Conservation (phyloP, 441 rosid species). For the Populus tomentosa region DNA sequence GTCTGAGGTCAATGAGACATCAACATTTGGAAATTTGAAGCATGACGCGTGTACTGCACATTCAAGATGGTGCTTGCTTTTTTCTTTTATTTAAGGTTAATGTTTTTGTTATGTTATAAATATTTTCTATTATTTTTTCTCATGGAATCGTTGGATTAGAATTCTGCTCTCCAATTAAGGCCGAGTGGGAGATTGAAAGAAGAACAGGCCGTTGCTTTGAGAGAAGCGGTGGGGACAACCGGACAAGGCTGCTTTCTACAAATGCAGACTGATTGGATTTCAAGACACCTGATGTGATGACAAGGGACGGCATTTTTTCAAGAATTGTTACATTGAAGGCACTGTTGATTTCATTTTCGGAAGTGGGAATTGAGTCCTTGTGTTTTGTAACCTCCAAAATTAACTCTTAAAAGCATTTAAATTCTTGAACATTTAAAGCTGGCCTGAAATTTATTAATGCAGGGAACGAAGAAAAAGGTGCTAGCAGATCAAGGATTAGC, state of each 20-base stretch:
- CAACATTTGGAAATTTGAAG: no score
- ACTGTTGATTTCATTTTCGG: conserved; percentile 78
- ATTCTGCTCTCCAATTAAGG: conserved; percentile 49
- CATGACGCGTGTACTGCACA: no score
- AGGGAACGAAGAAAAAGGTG: conserved; percentile 36
- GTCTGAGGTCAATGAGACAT: not conserved
- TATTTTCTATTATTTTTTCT: not conserved
- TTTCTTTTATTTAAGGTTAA: not conserved
- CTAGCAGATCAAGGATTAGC: conserved; percentile 21
- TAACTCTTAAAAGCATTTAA: not conserved
- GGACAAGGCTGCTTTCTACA: conserved; percentile 53
- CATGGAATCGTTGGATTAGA: conserved; percentile 26
- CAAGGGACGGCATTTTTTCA: conserved; percentile 70
- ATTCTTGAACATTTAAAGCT: not conserved
- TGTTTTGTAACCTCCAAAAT: conserved; percentile 36
- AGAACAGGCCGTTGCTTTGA: conserved; percentile 58
- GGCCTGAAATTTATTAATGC: not conserved
- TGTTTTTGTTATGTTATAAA: not conserved
- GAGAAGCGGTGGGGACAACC: conserved; percentile 37
- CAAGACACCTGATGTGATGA: conserved; percentile 76
- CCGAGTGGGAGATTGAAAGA: conserved; percentile 30
- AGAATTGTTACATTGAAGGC: conserved; percentile 62
- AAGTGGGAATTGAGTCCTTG: conserved; percentile 45
- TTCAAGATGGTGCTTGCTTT: not conserved
- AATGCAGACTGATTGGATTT: conserved; percentile 46